Evolutionary conservation across 2,329 filamentous ascomycete species (phyloP).

Genomic region (Didymella segeticola): DNA sequence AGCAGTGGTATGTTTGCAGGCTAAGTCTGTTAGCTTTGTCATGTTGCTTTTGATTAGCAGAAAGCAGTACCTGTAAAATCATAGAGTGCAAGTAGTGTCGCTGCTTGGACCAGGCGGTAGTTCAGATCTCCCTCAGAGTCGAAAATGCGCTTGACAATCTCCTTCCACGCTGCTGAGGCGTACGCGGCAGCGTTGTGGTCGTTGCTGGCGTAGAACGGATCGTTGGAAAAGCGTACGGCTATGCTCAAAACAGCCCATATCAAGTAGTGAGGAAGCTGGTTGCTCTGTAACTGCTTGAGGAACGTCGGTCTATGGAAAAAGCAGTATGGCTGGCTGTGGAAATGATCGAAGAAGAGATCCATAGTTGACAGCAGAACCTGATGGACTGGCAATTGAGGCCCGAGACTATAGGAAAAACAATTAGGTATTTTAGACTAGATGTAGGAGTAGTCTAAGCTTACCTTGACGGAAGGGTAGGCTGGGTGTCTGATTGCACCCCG

Average conservation of each 20-base stretch:
- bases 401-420: neutral
- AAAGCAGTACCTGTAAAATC: slow-evolving; percentile 10
- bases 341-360: slow-evolving; percentile 6
- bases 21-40: slow-evolving; percentile 2
- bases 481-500: too few relatives aligned
- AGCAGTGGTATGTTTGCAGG: slow-evolving; percentile 11
- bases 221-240: neutral
- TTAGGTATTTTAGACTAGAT: neutral
- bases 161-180: neutral
- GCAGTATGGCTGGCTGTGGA: slow-evolving; percentile 13
- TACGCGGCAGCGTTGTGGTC: neutral
- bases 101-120: slow-evolving; percentile 11
- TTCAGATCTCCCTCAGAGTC: slow-evolving; percentile 4
- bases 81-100: slow-evolving; percentile 8
- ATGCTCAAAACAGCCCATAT: neutral
- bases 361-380: neutral
- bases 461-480: too few relatives aligned
- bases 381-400: neutral
- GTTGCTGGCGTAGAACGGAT: neutral
- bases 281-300: neutral
- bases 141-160: neutral
- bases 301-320: slow-evolving; percentile 14
- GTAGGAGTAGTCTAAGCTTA: too few relatives aligned
- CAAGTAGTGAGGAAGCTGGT: neutral
- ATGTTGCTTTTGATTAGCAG: neutral